Base-by-base conservation (phyloP, 768 basidiomycete genomes). In the Boletus tylopilopsis region DNA sequence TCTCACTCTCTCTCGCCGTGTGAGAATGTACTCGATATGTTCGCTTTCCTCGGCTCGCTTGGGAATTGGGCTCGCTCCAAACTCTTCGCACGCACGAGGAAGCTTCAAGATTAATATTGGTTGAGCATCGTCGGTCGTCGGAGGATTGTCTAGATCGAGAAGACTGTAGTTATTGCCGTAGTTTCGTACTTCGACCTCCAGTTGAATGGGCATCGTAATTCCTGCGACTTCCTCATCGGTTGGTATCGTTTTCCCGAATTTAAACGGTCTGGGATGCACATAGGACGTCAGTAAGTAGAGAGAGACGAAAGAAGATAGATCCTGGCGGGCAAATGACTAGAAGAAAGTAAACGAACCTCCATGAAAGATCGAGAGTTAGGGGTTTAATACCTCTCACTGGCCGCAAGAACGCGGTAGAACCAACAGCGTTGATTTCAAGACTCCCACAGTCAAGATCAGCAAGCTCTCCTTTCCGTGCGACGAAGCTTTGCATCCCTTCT, bases 341-440 rank as follows among this genome's bases (percentile, higher is more conserved):
- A 27, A 46, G 19, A 30, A 46, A 43, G 42, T 29, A 44, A 43
- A 71, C 76, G 42, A 49, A 86, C 86, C 77, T 76, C 87, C 87
- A 89, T 13, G 82, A 81, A 42, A 90, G 67, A 27, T 79, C 74
- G 13, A 88, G 70, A 19, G 75, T 71, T 4, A 88, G 69, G 5
- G 84, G 72, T 47, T 78, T 75, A 19, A 80, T 62, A 2, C 85
- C 85, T 58, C 79, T 82, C 15, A 73, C 76, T 54, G 79, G 79
- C 61, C 73, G 78, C 54, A 86, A 55, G 47, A 74, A 60, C 12
- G 43, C 45, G 19, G 21, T 27, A 13, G 44, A 30, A 54, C 34
- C 50, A 21, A 50, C 18, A 19, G 39, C 16, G n/a, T 38, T 42
- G 13, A 38, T 33, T 49, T 32, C 45, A 22, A 34, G 41, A 16